Evolutionary conservation across 2,329 filamentous ascomycete genomes (phyloP).

Genomic region (Aspergillus eucalypticola): DNA sequence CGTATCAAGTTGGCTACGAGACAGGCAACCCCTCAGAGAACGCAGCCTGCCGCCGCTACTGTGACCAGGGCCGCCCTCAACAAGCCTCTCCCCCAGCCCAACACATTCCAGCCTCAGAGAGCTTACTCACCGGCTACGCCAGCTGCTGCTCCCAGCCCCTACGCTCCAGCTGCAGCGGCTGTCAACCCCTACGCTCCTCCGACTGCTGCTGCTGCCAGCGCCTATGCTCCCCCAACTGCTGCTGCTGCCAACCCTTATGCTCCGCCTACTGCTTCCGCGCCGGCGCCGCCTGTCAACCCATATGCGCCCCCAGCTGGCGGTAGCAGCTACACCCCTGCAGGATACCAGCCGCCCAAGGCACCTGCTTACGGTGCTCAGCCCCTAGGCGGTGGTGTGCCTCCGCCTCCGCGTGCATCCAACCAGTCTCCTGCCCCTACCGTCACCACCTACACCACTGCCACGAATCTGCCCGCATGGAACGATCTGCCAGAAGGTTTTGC

Average conservation of each 20-base stretch:
- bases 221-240: slow-evolving; percentile 51
- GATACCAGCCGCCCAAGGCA: slow-evolving; percentile 59
- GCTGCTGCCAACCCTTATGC: slow-evolving; percentile 37
- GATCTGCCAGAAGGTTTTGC: slow-evolving; percentile 82
- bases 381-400: slow-evolving; percentile 51
- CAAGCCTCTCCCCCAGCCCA: slow-evolving; percentile 44
- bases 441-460: slow-evolving; percentile 62
- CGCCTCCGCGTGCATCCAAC: slow-evolving; percentile 66
- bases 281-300: slow-evolving; percentile 23
- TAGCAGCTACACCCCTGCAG: slow-evolving; percentile 40
- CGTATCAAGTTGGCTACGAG: slow-evolving; percentile 82
- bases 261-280: slow-evolving; percentile 24
- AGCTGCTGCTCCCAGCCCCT: slow-evolving; percentile 43
- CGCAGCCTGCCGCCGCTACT: slow-evolving; percentile 43
- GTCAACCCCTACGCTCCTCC: slow-evolving; percentile 55
- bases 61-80: slow-evolving; percentile 41
- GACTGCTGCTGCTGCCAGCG: slow-evolving; percentile 47
- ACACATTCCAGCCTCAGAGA: slow-evolving; percentile 38
- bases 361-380: slow-evolving; percentile 50
- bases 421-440: slow-evolving; percentile 64
- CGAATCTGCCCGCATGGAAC: slow-evolving; percentile 84
- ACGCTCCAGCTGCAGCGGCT: slow-evolving; percentile 29
- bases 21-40: slow-evolving; percentile 53
- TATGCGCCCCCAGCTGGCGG: slow-evolving; percentile 34
- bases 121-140: slow-evolving; percentile 32